A percentile compares a stretch with the other conserved stretches of the same genome.
Conservation (phyloP, 2,329 filamentous ascomycete genomes). For the Clarireedia monteithiana region DNA sequence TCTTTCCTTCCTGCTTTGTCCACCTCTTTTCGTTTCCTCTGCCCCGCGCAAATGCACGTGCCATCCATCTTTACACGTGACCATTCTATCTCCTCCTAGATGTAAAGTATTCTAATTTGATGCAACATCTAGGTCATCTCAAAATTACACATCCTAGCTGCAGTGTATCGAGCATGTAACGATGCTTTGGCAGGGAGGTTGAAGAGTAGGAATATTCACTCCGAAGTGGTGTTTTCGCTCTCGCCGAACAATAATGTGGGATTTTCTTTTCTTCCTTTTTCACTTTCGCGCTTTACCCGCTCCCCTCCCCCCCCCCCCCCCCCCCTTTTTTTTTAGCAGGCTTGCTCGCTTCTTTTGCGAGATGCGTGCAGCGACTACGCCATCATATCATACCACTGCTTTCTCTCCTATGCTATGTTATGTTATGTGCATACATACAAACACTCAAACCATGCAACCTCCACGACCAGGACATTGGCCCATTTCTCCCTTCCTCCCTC, state of each 20-base stretch:
- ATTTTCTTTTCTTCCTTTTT: slow-evolving; percentile 1
- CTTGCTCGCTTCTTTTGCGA: no score
- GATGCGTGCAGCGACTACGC: no score
- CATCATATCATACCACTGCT: background rate
- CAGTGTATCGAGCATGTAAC: slow-evolving; percentile 43
- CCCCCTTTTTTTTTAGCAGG: background rate
- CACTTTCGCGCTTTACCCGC: background rate
- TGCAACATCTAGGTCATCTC: slow-evolving; percentile 36
- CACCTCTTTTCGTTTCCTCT: background rate
- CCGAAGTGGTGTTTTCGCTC: slow-evolving; percentile 48
- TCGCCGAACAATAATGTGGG: slow-evolving; percentile 47
- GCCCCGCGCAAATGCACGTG: background rate
- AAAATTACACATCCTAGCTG: slow-evolving; percentile 39
- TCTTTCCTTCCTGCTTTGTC: background rate
- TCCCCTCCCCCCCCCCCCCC: background rate
- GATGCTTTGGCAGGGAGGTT: slow-evolving; percentile 34
- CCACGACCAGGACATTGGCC: no score
- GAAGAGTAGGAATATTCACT: slow-evolving; percentile 46
- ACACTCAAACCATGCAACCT: background rate
- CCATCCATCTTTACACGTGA: background rate
- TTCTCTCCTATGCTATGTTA: background rate
- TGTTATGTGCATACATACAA: background rate
- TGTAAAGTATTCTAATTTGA: no score
- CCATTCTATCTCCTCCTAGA: no score
- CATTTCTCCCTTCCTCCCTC: no score